Percentiles rank a stretch among this genome's conserved stretches.
phyloP scores from a whole-genome alignment of 2,329 filamentous ascomycete species.

The Dothideomycetidae sp. region DNA sequence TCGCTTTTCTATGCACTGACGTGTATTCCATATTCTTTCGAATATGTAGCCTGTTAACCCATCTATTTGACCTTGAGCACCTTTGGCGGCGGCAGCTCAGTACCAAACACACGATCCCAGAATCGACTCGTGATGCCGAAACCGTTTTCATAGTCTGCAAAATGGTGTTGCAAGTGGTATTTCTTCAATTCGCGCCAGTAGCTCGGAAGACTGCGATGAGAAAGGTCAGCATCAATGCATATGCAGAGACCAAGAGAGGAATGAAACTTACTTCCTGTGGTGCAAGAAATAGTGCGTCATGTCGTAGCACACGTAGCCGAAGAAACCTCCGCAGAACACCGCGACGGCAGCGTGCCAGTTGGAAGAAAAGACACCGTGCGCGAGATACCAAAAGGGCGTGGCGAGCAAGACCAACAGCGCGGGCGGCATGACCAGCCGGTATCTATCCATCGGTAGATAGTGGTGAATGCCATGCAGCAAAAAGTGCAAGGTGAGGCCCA shows the following conservation, averaged over 20 bases:
- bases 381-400: conserved; percentile 81
- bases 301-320: conserved; percentile 94
- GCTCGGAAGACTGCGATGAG: conserved; percentile 52
- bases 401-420: conserved; percentile 73
- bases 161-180: conserved; percentile 93
- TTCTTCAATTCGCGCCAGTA: conserved; percentile 94
- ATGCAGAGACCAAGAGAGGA: neutral
- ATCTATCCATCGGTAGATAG: conserved; percentile 98
- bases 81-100: conserved; percentile 51
- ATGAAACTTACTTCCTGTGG: conserved; percentile 57
- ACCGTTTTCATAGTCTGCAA: conserved; percentile 92
- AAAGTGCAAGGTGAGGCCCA: conserved; percentile 79
- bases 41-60: too few relatives aligned
- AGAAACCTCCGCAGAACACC: conserved; percentile 79
- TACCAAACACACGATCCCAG: conserved; percentile 89
- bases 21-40: too few relatives aligned
- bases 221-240: conserved; percentile 2
- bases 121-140: conserved; percentile 94
- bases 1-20: too few relatives aligned
- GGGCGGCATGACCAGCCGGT: conserved; percentile 93
- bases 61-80: conserved; percentile 29
- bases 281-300: conserved; percentile 98
- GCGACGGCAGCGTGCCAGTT: conserved; percentile 70
- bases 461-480: conserved; percentile 93
- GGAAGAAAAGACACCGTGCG: conserved; percentile 67